A percentile compares a stretch with the other conserved stretches of the same genome.
These are phyloP conservation scores for sunflower (Helianthus annuus) DNA, from an alignment of 129 eudicot genomes.

Conservation along the genomic window HanXRQr2.0-SUNRISE NC_035445.2:96389445-96389944, in stretches of 20 bases:
- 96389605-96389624: constrained; percentile 48
- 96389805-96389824: constrained; percentile 37
- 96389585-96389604: constrained; percentile 61
- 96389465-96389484: constrained; percentile 40
- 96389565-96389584: constrained; percentile 52
- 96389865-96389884: constrained; percentile 74
- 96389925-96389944: constrained; percentile 88
- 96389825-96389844: constrained; percentile 44
- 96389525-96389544: neutral
- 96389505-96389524: neutral
- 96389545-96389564: neutral
- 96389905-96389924: constrained; percentile 72
- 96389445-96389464: constrained; percentile 49
- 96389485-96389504: neutral
- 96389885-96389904: constrained; percentile 56
- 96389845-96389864: constrained; percentile 49
- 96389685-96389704: constrained; percentile 50
- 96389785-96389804: constrained; percentile 63
- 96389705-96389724: constrained; percentile 43
- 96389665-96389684: constrained; percentile 45
- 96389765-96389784: constrained; percentile 48
- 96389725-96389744: constrained; percentile 51
- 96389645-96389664: constrained; percentile 46
- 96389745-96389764: constrained; percentile 41
- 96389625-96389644: constrained; percentile 31